Evolutionary conservation across 345 rosid species (phyloP).

Genomic region (Salix suchowensis): DNA sequence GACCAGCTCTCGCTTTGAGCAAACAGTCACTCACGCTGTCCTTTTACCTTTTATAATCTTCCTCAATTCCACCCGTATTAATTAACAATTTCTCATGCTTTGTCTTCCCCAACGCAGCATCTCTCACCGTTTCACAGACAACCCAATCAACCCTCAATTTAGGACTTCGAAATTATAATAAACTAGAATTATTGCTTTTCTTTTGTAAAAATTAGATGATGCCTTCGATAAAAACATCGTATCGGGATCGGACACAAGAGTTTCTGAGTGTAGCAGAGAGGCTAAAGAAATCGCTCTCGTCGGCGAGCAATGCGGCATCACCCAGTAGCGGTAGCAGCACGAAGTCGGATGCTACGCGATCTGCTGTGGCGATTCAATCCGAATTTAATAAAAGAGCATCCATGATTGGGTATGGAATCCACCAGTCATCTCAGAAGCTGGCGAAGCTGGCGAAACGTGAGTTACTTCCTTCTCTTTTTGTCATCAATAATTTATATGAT

Average conservation of each 20-base stretch:
- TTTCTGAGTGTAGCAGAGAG: conserved; percentile 53
- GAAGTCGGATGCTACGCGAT: conserved; percentile 44
- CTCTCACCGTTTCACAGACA: background rate
- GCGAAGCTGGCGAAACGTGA: conserved; percentile 73
- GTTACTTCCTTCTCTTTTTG: conserved; percentile 9
- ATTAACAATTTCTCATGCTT: background rate
- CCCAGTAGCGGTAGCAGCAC: conserved; percentile 19
- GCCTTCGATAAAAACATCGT: conserved; percentile 45
- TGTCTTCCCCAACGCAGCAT: background rate
- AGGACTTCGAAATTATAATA: conserved; percentile 1
- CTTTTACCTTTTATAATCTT: background rate
- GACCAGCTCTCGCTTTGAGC: background rate
- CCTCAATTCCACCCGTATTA: background rate
- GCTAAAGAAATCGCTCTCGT: conserved; percentile 40
- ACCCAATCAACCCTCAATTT: background rate
- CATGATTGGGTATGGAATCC: conserved; percentile 53
- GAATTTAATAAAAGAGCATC: conserved; percentile 65
- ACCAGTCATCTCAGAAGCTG: conserved; percentile 80
- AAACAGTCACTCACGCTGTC: background rate
- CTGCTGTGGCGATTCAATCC: conserved; percentile 47
- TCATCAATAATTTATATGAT: background rate
- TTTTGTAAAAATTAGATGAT: conserved; percentile 3
- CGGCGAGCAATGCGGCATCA: conserved; percentile 28
- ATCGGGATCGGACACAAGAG: conserved; percentile 69
- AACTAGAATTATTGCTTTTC: background rate